Conservation (phyloP, 2,329 filamentous ascomycete species). For the Aspergillus ochraceoroseus region DNA sequence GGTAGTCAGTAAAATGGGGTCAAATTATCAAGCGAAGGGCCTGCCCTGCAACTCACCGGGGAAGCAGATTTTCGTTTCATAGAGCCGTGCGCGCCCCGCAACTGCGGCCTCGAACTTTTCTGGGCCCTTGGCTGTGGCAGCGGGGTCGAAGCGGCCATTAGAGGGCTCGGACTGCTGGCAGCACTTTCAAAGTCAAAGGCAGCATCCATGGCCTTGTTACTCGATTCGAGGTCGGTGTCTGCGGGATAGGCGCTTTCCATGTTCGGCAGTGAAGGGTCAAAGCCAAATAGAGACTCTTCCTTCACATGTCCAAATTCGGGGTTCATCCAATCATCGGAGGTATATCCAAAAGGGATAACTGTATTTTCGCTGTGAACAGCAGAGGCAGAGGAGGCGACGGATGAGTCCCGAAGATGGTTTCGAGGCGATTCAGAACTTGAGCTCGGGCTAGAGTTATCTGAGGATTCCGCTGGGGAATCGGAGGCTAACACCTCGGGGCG, state of each 20-base stretch:
- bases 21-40: neutral
- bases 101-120: slow-evolving; percentile 25
- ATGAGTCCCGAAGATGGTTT: slow-evolving; percentile 40
- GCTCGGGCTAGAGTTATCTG: slow-evolving; percentile 41
- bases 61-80: slow-evolving; percentile 25
- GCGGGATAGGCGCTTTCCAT: slow-evolving; percentile 32
- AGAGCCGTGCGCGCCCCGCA: slow-evolving; percentile 27
- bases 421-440: slow-evolving; percentile 43
- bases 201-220: slow-evolving; percentile 47
- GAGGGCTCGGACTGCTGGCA: slow-evolving; percentile 44
- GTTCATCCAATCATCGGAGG: slow-evolving; percentile 37
- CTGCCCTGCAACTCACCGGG: slow-evolving; percentile 26
- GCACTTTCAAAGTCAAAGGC: slow-evolving; percentile 49
- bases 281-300: slow-evolving; percentile 40
- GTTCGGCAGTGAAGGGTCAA: slow-evolving; percentile 34
- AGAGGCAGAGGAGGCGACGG: slow-evolving; percentile 40
- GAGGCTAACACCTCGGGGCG: slow-evolving; percentile 32
- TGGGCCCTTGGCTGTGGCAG: slow-evolving; percentile 23
- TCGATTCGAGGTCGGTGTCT: slow-evolving; percentile 42
- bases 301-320: slow-evolving; percentile 35
- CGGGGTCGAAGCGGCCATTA: slow-evolving; percentile 30
- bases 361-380: slow-evolving; percentile 37
- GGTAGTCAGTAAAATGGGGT: slow-evolving; percentile 14
- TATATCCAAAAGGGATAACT: slow-evolving; percentile 34
- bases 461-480: slow-evolving; percentile 44